Conservation (phyloP, 768 basidiomycete species). For the Macrolepiota albuminosa region DNA sequence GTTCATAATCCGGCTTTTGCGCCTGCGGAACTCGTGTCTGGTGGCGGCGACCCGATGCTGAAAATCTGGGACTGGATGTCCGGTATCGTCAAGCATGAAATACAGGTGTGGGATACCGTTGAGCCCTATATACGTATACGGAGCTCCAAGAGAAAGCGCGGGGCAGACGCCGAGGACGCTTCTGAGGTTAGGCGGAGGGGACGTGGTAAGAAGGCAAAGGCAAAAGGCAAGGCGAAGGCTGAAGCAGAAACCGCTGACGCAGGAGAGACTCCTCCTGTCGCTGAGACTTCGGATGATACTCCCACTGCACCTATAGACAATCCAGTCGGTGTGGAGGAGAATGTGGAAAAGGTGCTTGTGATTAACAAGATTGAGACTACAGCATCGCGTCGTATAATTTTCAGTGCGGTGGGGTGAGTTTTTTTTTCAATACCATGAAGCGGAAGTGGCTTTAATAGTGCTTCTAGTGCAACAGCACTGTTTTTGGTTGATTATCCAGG, state of each 20-base stretch:
- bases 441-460: not conserved
- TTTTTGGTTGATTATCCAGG: constrained; percentile 40
- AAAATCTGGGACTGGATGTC: constrained; percentile 80
- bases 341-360: constrained; percentile 44
- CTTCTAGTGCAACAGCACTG: constrained; percentile 58
- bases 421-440: not conserved
- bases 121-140: constrained; percentile 45
- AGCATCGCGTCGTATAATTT: constrained; percentile 43
- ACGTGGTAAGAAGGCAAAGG: constrained; percentile 20
- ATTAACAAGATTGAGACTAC: constrained; percentile 52
- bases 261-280: not conserved
- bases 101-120: constrained; percentile 45
- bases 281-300: not conserved
- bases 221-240: constrained; percentile 23
- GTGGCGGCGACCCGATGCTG: constrained; percentile 78
- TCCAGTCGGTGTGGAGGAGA: constrained; percentile 5
- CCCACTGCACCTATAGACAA: not conserved
- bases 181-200: constrained; percentile 15
- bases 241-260: constrained; percentile 3
- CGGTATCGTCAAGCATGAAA: constrained; percentile 47
- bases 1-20: constrained; percentile 58
- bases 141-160: constrained; percentile 30
- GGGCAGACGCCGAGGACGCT: constrained; percentile 27
- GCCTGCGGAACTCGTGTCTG: constrained; percentile 61
- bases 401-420: constrained; percentile 69